A percentile compares a stretch with the other conserved stretches of the same genome.
These are phyloP conservation scores for Malus sieversii DNA, from an alignment of 306 rosid genomes.

Conservation along the genomic window DNA sequence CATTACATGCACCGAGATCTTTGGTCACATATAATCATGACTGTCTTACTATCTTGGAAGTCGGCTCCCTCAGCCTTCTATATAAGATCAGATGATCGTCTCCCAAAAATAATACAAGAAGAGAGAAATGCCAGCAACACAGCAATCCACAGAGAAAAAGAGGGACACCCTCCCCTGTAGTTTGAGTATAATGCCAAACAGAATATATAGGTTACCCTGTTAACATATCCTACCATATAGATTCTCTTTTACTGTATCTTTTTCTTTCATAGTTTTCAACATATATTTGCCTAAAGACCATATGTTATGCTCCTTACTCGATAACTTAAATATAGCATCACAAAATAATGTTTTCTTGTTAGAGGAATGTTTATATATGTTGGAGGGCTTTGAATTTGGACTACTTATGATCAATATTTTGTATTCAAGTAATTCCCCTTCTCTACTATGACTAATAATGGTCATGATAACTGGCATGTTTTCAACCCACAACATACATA, in stretches of 20 bases:
- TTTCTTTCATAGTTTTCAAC: too few species aligned
- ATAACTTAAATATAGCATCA: too few species aligned
- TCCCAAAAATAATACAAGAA: neutral
- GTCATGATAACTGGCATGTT: too few species aligned
- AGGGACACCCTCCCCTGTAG: neutral
- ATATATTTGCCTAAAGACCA: too few species aligned
- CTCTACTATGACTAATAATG: too few species aligned
- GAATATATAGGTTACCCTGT: neutral
- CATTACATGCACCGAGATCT: neutral
- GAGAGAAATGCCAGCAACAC: neutral
- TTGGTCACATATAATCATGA: neutral
- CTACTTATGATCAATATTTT: too few species aligned
- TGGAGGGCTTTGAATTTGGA: too few species aligned
- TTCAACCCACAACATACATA: too few species aligned
- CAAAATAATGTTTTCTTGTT: too few species aligned
- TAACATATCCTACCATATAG: neutral
- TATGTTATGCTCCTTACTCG: too few species aligned
- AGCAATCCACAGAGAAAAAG: neutral
- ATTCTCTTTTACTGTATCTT: neutral
- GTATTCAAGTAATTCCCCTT: too few species aligned
- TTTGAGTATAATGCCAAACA: neutral
- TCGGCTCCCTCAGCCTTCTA: slow-evolving; percentile 1
- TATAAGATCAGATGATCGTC: neutral
- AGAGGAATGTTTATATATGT: too few species aligned
- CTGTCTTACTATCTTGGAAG: slow-evolving; percentile 11